A percentile compares a stretch with the other conserved stretches of the same genome.
Evolutionary conservation across 768 basidiomycete genomes (phyloP).

Genomic region (Agrocybe pediades): DNA sequence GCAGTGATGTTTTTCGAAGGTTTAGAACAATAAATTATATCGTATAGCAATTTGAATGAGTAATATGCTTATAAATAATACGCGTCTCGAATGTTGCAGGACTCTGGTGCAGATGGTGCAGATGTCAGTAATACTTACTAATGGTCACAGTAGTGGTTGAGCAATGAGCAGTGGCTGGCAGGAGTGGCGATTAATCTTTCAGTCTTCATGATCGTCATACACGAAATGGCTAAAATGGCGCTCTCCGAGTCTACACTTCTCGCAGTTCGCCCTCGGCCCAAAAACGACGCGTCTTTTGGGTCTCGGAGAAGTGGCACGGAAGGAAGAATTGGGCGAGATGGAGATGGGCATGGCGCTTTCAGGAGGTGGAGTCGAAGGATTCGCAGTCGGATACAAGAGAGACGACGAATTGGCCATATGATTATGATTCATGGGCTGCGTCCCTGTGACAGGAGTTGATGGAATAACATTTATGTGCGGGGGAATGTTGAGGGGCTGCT

Average conservation of each 20-base stretch:
- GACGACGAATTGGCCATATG: neutral
- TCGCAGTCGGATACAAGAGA: constrained; percentile 4
- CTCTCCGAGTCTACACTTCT: constrained; percentile 28
- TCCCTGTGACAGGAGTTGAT: constrained; percentile 12
- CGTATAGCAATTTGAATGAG: too few species aligned
- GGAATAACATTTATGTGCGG: constrained; percentile 20
- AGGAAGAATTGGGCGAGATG: constrained; percentile 25
- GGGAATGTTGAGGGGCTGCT: constrained; percentile 5
- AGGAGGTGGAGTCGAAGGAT: constrained; percentile 11
- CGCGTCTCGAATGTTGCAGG: too few species aligned
- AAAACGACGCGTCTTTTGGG: constrained; percentile 30
- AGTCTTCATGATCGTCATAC: constrained; percentile 9
- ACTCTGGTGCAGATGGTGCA: too few species aligned
- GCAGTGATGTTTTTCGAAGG: too few species aligned
- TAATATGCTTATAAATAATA: too few species aligned
- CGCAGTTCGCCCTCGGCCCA: constrained; percentile 32
- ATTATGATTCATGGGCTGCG: constrained; percentile 4
- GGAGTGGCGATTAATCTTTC: neutral
- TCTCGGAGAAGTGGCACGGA: constrained; percentile 9
- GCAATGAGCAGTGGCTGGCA: neutral
- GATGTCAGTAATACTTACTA: too few species aligned
- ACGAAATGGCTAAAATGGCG: constrained; percentile 24
- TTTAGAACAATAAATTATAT: too few species aligned
- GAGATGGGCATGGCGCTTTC: constrained; percentile 21
- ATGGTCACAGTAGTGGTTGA: neutral